Conservation (phyloP, 371 early-diverging fungal genomes). For the Mortierella sp. region DNA sequence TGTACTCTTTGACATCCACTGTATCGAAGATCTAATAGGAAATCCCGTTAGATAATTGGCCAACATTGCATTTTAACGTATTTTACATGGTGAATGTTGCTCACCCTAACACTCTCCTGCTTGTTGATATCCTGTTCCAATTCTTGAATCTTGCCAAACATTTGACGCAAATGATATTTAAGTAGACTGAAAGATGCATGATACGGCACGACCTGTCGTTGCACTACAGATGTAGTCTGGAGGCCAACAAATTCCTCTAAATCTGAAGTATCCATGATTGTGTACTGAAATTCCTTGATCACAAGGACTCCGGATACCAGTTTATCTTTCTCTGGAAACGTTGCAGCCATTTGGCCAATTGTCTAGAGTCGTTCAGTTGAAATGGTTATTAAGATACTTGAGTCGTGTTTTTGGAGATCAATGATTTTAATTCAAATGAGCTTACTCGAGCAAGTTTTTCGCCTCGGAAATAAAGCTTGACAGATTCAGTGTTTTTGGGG, state of each 20-base stretch:
- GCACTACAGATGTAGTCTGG: slow-evolving; percentile 79
- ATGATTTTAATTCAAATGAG: background rate
- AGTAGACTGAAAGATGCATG: slow-evolving; percentile 85
- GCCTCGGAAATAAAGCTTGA: slow-evolving; percentile 93
- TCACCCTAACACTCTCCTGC: slow-evolving; percentile 45
- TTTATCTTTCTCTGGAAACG: slow-evolving; percentile 74
- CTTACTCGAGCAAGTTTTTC: slow-evolving; percentile 93
- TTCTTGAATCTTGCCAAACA: slow-evolving; percentile 85
- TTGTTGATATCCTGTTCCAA: slow-evolving; percentile 39
- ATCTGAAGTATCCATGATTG: slow-evolving; percentile 85
- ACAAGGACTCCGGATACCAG: slow-evolving; percentile 88
- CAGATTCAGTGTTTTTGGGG: slow-evolving; percentile 96
- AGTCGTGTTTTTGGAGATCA: background rate
- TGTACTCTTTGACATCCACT: slow-evolving; percentile 76
- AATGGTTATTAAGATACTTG: background rate
- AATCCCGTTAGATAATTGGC: background rate
- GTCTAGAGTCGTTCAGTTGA: slow-evolving; percentile 59
- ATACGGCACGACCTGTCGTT: slow-evolving; percentile 84
- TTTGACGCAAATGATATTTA: slow-evolving; percentile 89
- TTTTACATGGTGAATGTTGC: background rate
- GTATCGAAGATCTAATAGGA: slow-evolving; percentile 74
- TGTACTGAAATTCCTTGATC: slow-evolving; percentile 89
- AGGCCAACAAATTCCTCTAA: slow-evolving; percentile 86
- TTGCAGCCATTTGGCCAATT: slow-evolving; percentile 86
- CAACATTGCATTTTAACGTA: background rate